Evolutionary conservation across 2,329 filamentous ascomycete genomes (phyloP), one percentile per base, ranked within the genome.

Genomic region (Penicillium sp.): DNA sequence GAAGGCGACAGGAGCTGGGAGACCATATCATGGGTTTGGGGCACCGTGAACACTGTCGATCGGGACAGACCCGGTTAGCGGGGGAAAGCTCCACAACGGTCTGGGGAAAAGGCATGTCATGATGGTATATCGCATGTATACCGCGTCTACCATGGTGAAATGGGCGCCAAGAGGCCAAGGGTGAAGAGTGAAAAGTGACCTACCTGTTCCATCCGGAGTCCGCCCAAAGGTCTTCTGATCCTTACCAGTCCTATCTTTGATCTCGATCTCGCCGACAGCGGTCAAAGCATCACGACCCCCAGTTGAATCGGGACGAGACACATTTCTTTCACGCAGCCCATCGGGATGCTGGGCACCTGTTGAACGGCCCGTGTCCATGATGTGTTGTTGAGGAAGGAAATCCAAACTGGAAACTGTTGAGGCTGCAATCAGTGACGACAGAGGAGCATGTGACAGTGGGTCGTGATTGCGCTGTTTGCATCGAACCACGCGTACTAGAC

Each of bases 11-110:
- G 82, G 45, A 98, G 80, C 73, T 97, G 93, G 42, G 91, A 95
- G 59, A 98, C 91, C 93, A 98, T 97, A 73, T 98, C 93, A 76
- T 96, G 89, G 46, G 93, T 98, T 52, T 89, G 85, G 39, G 93
- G 93, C 44, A 98, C 93, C 48, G 89, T 86, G 67, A 98, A 98
- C 61, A 95, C 93, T 97, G 37, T 42, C 22, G n/a, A 28, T 32
- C 27, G 42, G 29, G 29, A 46, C 16, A 18, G 40, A 52, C 13
- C 23, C 46, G 57, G 53, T 54, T 61, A 56, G 43, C 54, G 38
- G 45, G 42, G 24, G 44, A 26, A 36, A 42, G 42, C 31, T 53
- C 42, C 40, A 54, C 29, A 34, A 47, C 24, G 41, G 9, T 10
- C 7, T 29, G 3, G 28, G n/a, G 37, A 26, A 20, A 42, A 40